A percentile compares a stretch with the other conserved stretches of the same genome.
phyloP scores from a whole-genome alignment of 2,329 filamentous ascomycete species.

The Paecilomyces sp. region DNA sequence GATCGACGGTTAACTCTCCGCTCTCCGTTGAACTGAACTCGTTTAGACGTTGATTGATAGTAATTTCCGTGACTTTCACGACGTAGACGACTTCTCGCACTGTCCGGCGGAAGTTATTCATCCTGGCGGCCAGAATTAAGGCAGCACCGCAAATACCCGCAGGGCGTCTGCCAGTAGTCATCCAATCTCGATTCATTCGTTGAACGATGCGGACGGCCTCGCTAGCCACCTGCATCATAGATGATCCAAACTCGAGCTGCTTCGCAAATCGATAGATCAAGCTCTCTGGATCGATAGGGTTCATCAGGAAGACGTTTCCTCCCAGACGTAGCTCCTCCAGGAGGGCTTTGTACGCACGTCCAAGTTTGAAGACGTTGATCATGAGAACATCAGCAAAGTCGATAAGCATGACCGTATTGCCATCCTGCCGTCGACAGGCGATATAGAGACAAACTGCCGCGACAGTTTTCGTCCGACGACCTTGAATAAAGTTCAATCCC shows the following conservation, averaged over 20 bases:
- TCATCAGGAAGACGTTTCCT: slow-evolving; percentile 59
- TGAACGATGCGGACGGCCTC: slow-evolving; percentile 82
- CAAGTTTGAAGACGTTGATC: slow-evolving; percentile 88
- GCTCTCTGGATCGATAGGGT: slow-evolving; percentile 77
- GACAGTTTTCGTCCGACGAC: slow-evolving; percentile 76
- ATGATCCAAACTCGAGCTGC: slow-evolving; percentile 81
- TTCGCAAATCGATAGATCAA: slow-evolving; percentile 86
- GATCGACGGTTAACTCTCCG: slow-evolving; percentile 76
- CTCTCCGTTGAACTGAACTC: slow-evolving; percentile 87
- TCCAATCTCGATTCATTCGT: slow-evolving; percentile 96
- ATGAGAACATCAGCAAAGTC: slow-evolving; percentile 81
- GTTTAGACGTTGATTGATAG: slow-evolving; percentile 81
- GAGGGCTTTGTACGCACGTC: slow-evolving; percentile 80
- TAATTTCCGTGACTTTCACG: slow-evolving; percentile 91
- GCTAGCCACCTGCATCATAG: slow-evolving; percentile 75
- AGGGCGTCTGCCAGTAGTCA: slow-evolving; percentile 86
- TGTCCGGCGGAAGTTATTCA: slow-evolving; percentile 95
- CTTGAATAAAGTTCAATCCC: slow-evolving; percentile 72
- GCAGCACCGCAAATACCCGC: slow-evolving; percentile 93
- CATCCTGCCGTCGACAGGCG: slow-evolving; percentile 70
- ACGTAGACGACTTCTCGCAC: slow-evolving; percentile 95
- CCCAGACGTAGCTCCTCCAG: slow-evolving; percentile 51
- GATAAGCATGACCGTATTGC: slow-evolving; percentile 86
- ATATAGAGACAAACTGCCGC: slow-evolving; percentile 88
- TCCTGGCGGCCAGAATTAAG: slow-evolving; percentile 86